phyloP scores from a whole-genome alignment of 163 green algal species.

The Chlorella variabilis region DNA sequence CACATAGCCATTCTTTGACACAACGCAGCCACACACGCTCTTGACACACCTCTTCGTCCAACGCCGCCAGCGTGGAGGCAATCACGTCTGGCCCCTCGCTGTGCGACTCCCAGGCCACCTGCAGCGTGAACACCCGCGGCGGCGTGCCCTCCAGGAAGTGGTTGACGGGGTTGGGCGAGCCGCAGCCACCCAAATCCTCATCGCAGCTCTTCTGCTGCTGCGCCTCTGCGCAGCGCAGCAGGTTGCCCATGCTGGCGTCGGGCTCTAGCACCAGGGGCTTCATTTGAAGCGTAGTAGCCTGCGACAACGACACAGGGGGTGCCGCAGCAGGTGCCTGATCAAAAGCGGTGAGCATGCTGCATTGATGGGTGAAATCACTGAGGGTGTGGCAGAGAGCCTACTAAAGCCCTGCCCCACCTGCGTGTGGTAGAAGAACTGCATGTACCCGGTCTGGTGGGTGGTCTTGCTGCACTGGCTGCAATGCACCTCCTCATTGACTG shows the following conservation, averaged over 20 bases:
- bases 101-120: constrained; percentile 37
- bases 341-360: too few species aligned
- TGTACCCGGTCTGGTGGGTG: constrained; percentile 20
- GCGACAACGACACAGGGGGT: neutral
- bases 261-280: too few species aligned
- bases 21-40: too few species aligned
- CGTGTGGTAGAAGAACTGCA: constrained; percentile 26
- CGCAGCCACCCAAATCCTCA: constrained; percentile 29
- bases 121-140: constrained; percentile 35
- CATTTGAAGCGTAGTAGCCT: neutral
- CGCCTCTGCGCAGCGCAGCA: constrained; percentile 26
- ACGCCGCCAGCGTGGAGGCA: constrained; percentile 6
- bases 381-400: too few species aligned
- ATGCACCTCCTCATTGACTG: constrained; percentile 1
- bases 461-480: neutral
- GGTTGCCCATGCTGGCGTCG: neutral
- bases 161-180: constrained; percentile 1
- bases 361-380: too few species aligned
- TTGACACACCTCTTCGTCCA: constrained; percentile 21
- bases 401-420: neutral
- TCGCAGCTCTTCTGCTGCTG: constrained; percentile 39
- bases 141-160: neutral
- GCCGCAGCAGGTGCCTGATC: too few species aligned
- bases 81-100: constrained; percentile 1
- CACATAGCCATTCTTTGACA: too few species aligned